Percentiles rank a stretch among this genome's conserved stretches.
Conservation (phyloP, 495 filamentous ascomycete genomes). For the Daldinia childiae region DNA sequence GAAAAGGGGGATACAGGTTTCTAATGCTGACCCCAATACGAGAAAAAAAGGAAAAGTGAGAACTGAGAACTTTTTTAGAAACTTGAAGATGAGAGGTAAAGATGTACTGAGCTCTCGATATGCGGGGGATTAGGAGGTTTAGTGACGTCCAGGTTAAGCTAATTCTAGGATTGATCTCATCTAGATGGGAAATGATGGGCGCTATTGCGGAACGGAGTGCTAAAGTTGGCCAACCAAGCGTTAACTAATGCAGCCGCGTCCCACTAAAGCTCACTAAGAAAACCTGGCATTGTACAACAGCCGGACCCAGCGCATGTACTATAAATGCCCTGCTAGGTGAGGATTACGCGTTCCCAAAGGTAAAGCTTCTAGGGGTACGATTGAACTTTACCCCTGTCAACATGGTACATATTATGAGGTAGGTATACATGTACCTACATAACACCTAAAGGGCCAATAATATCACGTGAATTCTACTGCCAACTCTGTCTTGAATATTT, state of each 20-base stretch:
- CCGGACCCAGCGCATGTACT: neutral
- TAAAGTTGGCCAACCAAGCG: neutral
- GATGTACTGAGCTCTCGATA: constrained; percentile 22
- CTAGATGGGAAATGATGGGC: constrained; percentile 25
- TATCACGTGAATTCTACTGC: too few species aligned
- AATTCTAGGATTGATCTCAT: constrained; percentile 30
- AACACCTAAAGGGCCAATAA: too few species aligned
- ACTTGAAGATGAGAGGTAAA: constrained; percentile 11
- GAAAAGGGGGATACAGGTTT: constrained; percentile 6
- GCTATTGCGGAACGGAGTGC: constrained; percentile 8
- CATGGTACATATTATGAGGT: too few species aligned
- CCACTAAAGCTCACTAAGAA: neutral
- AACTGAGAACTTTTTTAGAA: constrained; percentile 26
- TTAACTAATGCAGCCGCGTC: neutral
- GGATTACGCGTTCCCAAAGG: constrained; percentile 23
- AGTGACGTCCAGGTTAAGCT: constrained; percentile 20
- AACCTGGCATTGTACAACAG: constrained; percentile 3
- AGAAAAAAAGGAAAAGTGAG: constrained; percentile 29
- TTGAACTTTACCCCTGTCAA: neutral
- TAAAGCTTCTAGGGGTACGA: constrained; percentile 8
- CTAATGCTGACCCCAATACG: neutral
- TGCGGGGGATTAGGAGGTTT: constrained; percentile 35
- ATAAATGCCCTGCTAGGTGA: neutral
- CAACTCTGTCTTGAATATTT: too few species aligned
- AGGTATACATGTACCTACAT: too few species aligned